These are phyloP conservation scores for Alternaria novae-zelandiae DNA, from an alignment of 2,329 filamentous ascomycete genomes.

Conservation along the genomic window DNA sequence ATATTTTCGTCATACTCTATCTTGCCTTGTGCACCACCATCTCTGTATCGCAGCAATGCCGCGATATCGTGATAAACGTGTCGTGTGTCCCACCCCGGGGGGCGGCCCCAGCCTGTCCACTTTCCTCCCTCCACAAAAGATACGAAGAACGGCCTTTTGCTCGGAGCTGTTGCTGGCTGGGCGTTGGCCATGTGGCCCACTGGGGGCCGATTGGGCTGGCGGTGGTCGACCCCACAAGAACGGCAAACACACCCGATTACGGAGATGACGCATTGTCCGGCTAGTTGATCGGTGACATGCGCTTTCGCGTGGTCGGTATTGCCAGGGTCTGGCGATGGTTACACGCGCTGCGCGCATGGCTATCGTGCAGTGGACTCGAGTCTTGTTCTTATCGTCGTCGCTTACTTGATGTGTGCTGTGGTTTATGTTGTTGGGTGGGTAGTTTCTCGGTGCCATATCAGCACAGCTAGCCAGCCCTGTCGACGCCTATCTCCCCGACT, in stretches of 20 bases:
- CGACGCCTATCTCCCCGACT: not conserved
- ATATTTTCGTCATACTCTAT: not conserved
- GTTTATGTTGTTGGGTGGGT: not conserved
- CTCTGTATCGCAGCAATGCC: not conserved
- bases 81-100: not conserved
- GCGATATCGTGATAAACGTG: not conserved
- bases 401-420: not conserved
- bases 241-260: constrained; percentile 3
- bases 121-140: constrained; percentile 1
- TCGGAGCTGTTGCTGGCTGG: constrained; percentile 1
- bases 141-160: constrained; percentile 7
- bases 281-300: constrained; percentile 2
- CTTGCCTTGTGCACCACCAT: not conserved
- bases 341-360: not conserved
- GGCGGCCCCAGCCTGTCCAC: not conserved
- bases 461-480: not conserved
- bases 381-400: not conserved
- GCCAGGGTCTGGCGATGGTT: not conserved
- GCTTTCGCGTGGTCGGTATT: not conserved
- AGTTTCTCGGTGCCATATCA: not conserved
- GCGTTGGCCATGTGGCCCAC: not conserved
- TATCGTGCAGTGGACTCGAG: not conserved
- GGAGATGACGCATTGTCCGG: constrained; percentile 10
- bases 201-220: not conserved
- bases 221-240: not conserved